Percentiles rank a stretch among this genome's conserved stretches.
phyloP scores from a whole-genome alignment of 352 stramenopile species.

The Pythium biforme region DNA sequence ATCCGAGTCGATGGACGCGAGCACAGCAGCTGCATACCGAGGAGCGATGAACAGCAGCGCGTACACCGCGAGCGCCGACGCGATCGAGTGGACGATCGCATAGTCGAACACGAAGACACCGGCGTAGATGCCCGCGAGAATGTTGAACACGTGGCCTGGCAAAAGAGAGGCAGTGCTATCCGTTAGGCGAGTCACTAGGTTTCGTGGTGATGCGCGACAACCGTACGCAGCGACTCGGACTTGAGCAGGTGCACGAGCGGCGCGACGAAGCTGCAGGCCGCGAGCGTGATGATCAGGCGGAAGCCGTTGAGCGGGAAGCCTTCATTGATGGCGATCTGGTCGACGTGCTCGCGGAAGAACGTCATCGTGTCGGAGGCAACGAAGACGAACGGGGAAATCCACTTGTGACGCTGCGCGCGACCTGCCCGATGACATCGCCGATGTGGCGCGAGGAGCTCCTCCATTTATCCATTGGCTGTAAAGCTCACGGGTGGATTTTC shows the following conservation, averaged over 20 bases:
- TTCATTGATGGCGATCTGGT: conserved; percentile 60
- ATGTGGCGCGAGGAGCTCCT: conserved; percentile 17
- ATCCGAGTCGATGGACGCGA: not conserved
- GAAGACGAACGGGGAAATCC: not conserved
- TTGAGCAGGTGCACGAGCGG: conserved; percentile 60
- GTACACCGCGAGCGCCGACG: conserved; percentile 59
- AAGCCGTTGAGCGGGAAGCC: conserved; percentile 79
- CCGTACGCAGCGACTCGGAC: conserved; percentile 62
- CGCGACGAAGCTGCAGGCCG: conserved; percentile 60
- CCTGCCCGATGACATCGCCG: conserved; percentile 13
- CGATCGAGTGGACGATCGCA: conserved; percentile 73
- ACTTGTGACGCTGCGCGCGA: conserved; percentile 26
- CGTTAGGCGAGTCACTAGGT: no score
- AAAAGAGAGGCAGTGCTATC: no score
- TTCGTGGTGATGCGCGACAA: not conserved
- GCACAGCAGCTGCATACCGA: conserved; percentile 36
- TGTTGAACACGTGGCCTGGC: conserved; percentile 74
- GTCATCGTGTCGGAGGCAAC: conserved; percentile 34
- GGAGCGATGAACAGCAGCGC: conserved; percentile 62
- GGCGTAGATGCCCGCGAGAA: conserved; percentile 52
- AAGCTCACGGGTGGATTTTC: conserved; percentile 8
- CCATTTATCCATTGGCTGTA: conserved; percentile 42
- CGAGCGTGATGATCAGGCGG: conserved; percentile 73
- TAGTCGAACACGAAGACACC: conserved; percentile 82
- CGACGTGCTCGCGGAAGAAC: conserved; percentile 60